Evolutionary conservation across 495 filamentous ascomycete species (phyloP).

Genomic region (Hypoxylon cercidicola): DNA sequence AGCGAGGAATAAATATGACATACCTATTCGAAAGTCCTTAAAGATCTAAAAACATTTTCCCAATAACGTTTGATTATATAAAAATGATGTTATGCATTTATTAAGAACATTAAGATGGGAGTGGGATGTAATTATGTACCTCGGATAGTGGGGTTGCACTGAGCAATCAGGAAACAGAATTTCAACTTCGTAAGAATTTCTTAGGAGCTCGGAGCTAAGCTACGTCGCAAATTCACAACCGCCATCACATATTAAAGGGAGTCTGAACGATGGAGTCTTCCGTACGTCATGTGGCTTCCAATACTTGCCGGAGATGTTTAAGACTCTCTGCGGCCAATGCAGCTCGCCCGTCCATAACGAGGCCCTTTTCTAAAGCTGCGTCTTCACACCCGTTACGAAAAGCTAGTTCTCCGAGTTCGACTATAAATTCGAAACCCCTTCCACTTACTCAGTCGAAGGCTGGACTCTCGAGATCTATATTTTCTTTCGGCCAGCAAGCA

Average conservation of each 20-base stretch:
- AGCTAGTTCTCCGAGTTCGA: constrained; percentile 11
- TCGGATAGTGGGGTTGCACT: not conserved
- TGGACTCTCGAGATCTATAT: constrained; percentile 35
- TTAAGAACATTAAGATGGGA: not conserved
- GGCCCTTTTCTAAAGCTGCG: constrained; percentile 37
- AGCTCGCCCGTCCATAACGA: constrained; percentile 28
- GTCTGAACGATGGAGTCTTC: constrained; percentile 39
- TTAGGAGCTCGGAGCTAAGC: constrained; percentile 9
- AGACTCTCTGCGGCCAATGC: constrained; percentile 31
- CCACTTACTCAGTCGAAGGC: not conserved
- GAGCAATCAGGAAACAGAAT: not conserved
- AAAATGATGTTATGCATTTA: not conserved
- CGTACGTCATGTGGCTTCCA: constrained; percentile 38
- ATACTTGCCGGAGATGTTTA: constrained; percentile 42
- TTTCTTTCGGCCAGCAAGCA: constrained; percentile 38
- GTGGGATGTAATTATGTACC: constrained; percentile 2
- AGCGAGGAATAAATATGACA: no score
- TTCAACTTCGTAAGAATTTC: not conserved
- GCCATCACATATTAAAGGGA: constrained; percentile 12
- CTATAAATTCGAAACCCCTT: constrained; percentile 16
- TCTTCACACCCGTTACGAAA: constrained; percentile 24
- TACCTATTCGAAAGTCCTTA: no score
- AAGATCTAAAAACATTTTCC: no score
- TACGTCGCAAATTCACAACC: constrained; percentile 19
- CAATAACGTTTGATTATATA: no score